These are phyloP conservation scores for Gymnopilus dilepis DNA, from an alignment of 768 basidiomycete genomes.

Conservation along the genomic window DNA sequence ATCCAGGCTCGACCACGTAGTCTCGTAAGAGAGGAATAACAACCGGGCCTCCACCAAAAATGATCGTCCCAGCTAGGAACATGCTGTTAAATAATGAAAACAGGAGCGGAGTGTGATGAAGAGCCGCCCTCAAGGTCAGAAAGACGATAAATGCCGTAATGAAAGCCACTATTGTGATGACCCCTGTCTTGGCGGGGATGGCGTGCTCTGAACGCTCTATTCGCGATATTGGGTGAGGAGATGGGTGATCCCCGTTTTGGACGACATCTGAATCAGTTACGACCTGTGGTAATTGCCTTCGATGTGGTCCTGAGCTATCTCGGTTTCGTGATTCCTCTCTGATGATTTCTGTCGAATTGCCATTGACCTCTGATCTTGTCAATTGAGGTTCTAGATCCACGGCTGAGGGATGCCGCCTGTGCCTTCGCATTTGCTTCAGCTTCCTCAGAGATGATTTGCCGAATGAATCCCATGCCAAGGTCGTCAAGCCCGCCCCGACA, in stretches of 20 bases:
- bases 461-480: slow-evolving; percentile 46
- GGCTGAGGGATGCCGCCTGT: slow-evolving; percentile 6
- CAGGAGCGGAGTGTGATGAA: slow-evolving; percentile 31
- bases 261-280: not conserved
- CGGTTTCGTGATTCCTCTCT: slow-evolving; percentile 5
- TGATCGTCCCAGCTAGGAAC: slow-evolving; percentile 53
- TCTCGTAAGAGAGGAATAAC: slow-evolving; percentile 57
- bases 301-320: slow-evolving; percentile 8
- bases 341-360: slow-evolving; percentile 22
- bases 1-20: slow-evolving; percentile 55
- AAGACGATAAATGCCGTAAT: slow-evolving; percentile 33
- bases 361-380: slow-evolving; percentile 6
- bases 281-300: slow-evolving; percentile 13
- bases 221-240: slow-evolving; percentile 10
- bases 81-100: slow-evolving; percentile 49
- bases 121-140: slow-evolving; percentile 33
- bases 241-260: not conserved
- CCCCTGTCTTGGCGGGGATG: slow-evolving; percentile 31
- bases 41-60: slow-evolving; percentile 61
- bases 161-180: slow-evolving; percentile 31
- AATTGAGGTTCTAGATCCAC: slow-evolving; percentile 7
- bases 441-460: slow-evolving; percentile 21
- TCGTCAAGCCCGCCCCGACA: slow-evolving; percentile 41
- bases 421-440: slow-evolving; percentile 18
- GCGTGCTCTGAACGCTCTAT: slow-evolving; percentile 30